Conservation (phyloP, 768 basidiomycete species). For the Dictyophora rubrovolvata region DNA sequence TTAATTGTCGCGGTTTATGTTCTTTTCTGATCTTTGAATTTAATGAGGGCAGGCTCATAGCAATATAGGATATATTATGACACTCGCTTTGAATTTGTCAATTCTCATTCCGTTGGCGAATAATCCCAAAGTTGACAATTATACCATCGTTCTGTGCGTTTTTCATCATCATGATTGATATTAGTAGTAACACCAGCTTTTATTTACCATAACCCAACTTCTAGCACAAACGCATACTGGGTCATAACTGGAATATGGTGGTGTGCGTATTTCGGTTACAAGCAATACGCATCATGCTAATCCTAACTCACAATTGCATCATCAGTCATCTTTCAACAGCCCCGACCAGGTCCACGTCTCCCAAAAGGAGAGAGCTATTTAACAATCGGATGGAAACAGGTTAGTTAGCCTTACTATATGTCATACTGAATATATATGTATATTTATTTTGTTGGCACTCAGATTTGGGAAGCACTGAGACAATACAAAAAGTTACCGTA, state of each 20-base stretch:
- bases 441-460: not conserved
- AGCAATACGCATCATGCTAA: not conserved
- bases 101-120: slow-evolving; percentile 52
- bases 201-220: not conserved
- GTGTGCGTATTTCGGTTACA: slow-evolving; percentile 47
- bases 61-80: slow-evolving; percentile 64
- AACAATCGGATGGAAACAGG: slow-evolving; percentile 83
- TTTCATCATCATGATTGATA: not conserved
- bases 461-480: slow-evolving; percentile 71
- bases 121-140: slow-evolving; percentile 63
- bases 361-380: slow-evolving; percentile 70
- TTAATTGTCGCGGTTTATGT: not conserved
- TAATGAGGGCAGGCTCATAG: slow-evolving; percentile 47
- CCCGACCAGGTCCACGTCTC: slow-evolving; percentile 69
- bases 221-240: slow-evolving; percentile 65
- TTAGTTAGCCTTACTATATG: slow-evolving; percentile 18
- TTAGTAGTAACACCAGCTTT: not conserved
- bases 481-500: slow-evolving; percentile 71
- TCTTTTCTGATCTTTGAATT: not conserved
- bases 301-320: not conserved
- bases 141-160: slow-evolving; percentile 56
- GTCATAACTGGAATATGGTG: slow-evolving; percentile 79
- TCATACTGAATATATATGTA: not conserved
- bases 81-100: slow-evolving; percentile 55
- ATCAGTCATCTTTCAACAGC: slow-evolving; percentile 73